Evolutionary conservation across 2,329 filamentous ascomycete species (phyloP).

Genomic region (Fusarium nodosum): DNA sequence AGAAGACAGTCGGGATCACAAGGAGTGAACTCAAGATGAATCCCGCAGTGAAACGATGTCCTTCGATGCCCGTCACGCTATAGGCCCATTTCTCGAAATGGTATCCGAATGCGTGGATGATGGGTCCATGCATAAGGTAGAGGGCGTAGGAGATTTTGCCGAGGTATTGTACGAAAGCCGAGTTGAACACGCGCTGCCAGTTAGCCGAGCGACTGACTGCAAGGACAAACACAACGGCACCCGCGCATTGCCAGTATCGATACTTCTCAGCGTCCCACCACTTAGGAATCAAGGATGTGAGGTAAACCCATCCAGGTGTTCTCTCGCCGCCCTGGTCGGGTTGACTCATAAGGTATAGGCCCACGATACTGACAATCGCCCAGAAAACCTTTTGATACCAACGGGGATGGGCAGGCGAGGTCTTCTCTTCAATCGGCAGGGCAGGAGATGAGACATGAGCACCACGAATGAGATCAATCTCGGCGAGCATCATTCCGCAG

Average conservation of each 20-base stretch:
- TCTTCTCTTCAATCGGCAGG: slow-evolving; percentile 47
- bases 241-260: slow-evolving; percentile 69
- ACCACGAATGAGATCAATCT: slow-evolving; percentile 65
- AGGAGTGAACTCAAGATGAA: slow-evolving; percentile 62
- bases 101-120: slow-evolving; percentile 67
- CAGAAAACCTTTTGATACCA: slow-evolving; percentile 53
- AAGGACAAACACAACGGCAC: slow-evolving; percentile 66
- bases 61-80: slow-evolving; percentile 62
- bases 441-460: slow-evolving; percentile 56
- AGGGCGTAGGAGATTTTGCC: slow-evolving; percentile 72
- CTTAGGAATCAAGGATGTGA: slow-evolving; percentile 62
- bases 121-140: slow-evolving; percentile 72
- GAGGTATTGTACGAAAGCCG: slow-evolving; percentile 66
- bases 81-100: slow-evolving; percentile 64
- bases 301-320: slow-evolving; percentile 66
- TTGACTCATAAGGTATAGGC: slow-evolving; percentile 65
- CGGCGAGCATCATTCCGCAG: slow-evolving; percentile 67
- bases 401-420: slow-evolving; percentile 7
- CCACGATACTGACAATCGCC: slow-evolving; percentile 60
- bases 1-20: slow-evolving; percentile 66
- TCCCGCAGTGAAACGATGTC: slow-evolving; percentile 60
- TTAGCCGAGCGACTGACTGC: slow-evolving; percentile 61
- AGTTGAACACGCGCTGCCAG: slow-evolving; percentile 67
- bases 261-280: slow-evolving; percentile 65
- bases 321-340: slow-evolving; percentile 58